Evolutionary conservation across 116 monocot species (phyloP), one percentile per base, ranked within the genome.

Genomic region (Zostera marina): DNA sequence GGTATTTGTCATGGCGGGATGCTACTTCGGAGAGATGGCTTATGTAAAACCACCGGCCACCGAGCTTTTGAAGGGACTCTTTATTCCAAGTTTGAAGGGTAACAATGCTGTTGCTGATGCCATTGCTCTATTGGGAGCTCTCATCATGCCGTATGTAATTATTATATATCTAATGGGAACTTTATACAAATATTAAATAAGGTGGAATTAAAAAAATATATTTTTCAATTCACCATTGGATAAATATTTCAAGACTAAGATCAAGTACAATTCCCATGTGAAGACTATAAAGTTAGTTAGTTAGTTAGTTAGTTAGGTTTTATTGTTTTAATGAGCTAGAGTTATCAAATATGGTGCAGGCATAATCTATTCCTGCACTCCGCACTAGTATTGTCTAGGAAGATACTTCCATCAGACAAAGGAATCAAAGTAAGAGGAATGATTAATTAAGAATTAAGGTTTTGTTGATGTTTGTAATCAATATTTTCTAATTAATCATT

Each of bases 361-460:
- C 92, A 92, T 63, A 92, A 92, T 47, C 64, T 92, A 1, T 92
- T 92, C 48, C 51, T 92, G 48, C 87, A 92, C 53, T 92, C 87
- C 11, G 92, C 92, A 1, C 56, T 92, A 41, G 92, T 92, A 42
- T 76, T 92, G 12, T 81, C 87, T 5, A 78, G 92, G 60, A 92
- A 81, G 60, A 79, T 72, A 4, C 87, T 81, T 9, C 46, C 74
- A 5, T 72, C 92, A 7, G 53, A 41, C 1, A 68, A 60, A 68
- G 87, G 83, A 69, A 87, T 92, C 66, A 81, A 87, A 56, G 87
- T 92, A 58, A 64, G 66, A 26, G 13, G 13, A 39, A 11, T 21
- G 11, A 56, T 58, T 58, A 16, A 16, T 9, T 40, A 7, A n/a
- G 40, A 17, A 47, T 47, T 1, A 15, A 12, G 40, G 7, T 5